Base-by-base conservation (phyloP, 345 rosid genomes). In the Gynandropsis gynandra region DNA sequence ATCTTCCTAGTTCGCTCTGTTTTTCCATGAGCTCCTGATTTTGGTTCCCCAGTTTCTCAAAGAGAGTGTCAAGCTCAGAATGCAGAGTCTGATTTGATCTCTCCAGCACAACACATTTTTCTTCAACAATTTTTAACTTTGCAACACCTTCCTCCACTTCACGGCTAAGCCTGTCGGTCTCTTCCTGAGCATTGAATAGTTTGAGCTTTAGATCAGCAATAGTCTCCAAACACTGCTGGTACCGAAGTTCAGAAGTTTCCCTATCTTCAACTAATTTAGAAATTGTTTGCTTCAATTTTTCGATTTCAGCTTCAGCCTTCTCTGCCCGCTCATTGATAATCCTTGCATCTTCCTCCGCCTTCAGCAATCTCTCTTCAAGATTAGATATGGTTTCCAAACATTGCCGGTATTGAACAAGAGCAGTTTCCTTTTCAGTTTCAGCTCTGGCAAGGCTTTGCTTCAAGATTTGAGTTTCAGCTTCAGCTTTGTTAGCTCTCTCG, bases 91-190 rank as follows among this genome's bases (percentile, higher is more conserved):
- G 79, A 72, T 85, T 87, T 34, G 95, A 79, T 50, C 49, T 76
- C 84, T 85, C 97, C 68, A 87, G 69, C 45, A 70, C 64, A 52
- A 52, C 71, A 71, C 89, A 88, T 76, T 70, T 81, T 67, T 80
- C 97, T 79, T 93, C 97, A 19, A 87, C 84, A 59, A 63, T 74
- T 66, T 78, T 81, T 62, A 83, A 54, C 76, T 85, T 93, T 42
- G 63, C 73, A 52, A 65, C 61, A 48, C 83, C 83, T 62, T 81
- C 77, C 59, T 81, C 80, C 60, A 85, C 61, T 72, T 85, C 86
- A 29, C 62, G 73, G 56, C 71, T 78, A 21, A 92, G 88, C 77
- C 81, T 82, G 48, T 60, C 75, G 41, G 72, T 78, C 69, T 82
- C 88, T 70, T 85, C 94, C 66, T 72, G 59, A 16, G 81, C 75